These are phyloP conservation scores for Rhinocladiella similis DNA, from an alignment of 2,329 filamentous ascomycete species.

Conservation along the genomic window DNA sequence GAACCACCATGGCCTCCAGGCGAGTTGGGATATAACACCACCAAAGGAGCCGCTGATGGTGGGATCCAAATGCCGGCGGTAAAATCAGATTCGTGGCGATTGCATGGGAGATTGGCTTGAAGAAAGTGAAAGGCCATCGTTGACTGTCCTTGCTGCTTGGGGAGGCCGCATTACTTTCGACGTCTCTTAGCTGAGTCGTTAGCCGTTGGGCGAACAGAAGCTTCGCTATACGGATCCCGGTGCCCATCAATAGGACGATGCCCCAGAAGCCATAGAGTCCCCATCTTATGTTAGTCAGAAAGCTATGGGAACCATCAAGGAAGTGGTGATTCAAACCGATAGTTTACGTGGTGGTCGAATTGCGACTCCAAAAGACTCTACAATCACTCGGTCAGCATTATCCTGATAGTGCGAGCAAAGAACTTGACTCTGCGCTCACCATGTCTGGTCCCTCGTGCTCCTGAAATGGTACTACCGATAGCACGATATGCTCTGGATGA, in stretches of 20 bases:
- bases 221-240: slow-evolving; percentile 30
- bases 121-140: neutral
- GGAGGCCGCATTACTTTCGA: too few species aligned
- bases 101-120: slow-evolving; percentile 31
- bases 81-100: slow-evolving; percentile 41
- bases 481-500: too few species aligned
- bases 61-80: slow-evolving; percentile 44
- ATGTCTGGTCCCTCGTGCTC: too few species aligned
- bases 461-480: too few species aligned
- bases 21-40: slow-evolving; percentile 51
- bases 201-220: neutral
- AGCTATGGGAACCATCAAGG: too few species aligned
- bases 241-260: slow-evolving; percentile 36
- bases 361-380: too few species aligned
- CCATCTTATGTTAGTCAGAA: slow-evolving; percentile 23
- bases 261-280: slow-evolving; percentile 43
- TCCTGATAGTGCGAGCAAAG: too few species aligned
- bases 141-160: slow-evolving; percentile 15
- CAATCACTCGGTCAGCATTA: too few species aligned
- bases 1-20: slow-evolving; percentile 46
- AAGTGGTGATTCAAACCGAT: too few species aligned
- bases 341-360: too few species aligned
- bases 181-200: too few species aligned
- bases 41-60: slow-evolving; percentile 42
- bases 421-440: too few species aligned